Evolutionary conservation across 345 rosid genomes (phyloP).

Genomic region (Camelina sativa): DNA sequence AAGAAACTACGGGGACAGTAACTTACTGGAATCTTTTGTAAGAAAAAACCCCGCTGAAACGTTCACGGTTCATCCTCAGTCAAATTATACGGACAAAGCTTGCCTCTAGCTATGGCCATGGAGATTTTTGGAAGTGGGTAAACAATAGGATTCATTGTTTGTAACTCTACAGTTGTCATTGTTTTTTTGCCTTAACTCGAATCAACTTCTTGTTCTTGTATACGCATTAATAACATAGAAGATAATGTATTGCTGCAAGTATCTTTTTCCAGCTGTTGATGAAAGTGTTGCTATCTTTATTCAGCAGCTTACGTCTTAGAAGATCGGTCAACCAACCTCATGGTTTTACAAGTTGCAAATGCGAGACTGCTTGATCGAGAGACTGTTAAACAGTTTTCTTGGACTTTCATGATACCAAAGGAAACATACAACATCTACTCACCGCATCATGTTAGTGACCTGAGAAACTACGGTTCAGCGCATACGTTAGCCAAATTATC

Average conservation of each 20-base stretch:
- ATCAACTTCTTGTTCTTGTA: constrained; percentile 29
- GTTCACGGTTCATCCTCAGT: constrained; percentile 6
- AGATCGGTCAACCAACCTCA: background rate
- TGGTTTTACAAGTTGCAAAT: background rate
- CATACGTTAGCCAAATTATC: too few relatives aligned
- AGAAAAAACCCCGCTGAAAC: constrained; percentile 8
- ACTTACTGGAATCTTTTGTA: background rate
- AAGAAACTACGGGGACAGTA: constrained; percentile 15
- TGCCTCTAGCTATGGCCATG: constrained; percentile 25
- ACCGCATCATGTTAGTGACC: too few relatives aligned
- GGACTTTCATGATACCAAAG: too few relatives aligned
- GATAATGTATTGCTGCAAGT: constrained; percentile 16
- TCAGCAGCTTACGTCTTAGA: too few relatives aligned
- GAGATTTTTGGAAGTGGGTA: constrained; percentile 39
- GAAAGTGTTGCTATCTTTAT: background rate
- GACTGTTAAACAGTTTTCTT: too few relatives aligned
- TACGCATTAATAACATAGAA: constrained; percentile 35
- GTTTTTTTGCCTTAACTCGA: background rate
- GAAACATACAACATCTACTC: too few relatives aligned
- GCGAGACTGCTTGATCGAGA: background rate
- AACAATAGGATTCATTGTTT: constrained; percentile 43
- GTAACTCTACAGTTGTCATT: constrained; percentile 35
- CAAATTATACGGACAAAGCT: constrained; percentile 21
- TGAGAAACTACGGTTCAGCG: too few relatives aligned
- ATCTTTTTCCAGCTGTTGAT: background rate